phyloP scores from a whole-genome alignment of 768 basidiomycete species.

The Auricularia heimuer region DNA sequence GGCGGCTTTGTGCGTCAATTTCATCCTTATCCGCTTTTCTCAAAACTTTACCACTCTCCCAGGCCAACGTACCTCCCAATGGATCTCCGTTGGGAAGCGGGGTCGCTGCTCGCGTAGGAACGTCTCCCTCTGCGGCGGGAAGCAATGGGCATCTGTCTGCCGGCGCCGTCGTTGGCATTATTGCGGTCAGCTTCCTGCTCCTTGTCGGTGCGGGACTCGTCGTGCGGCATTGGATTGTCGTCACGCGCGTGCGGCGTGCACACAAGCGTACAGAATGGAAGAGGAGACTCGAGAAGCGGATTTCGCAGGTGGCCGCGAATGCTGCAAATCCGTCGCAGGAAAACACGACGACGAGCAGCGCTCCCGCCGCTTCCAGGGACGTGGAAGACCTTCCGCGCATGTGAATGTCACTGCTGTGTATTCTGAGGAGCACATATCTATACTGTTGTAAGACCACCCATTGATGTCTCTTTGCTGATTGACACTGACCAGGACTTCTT shows the following conservation, averaged over 20 bases:
- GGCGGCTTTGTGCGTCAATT: not conserved
- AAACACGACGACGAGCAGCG: not conserved
- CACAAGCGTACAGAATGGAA: slow-evolving; percentile 1
- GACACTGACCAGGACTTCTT: no score
- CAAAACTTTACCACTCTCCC: not conserved
- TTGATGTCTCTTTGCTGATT: no score
- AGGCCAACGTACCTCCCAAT: not conserved
- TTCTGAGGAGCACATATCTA: not conserved
- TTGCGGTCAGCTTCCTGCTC: not conserved
- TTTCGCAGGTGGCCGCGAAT: not conserved
- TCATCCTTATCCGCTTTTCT: not conserved
- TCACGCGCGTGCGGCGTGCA: not conserved
- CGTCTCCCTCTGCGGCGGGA: not conserved
- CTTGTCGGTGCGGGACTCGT: not conserved
- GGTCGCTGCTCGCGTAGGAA: not conserved
- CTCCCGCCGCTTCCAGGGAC: not conserved
- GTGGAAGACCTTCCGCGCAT: not conserved
- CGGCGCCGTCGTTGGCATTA: not conserved
- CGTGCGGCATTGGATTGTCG: not conserved
- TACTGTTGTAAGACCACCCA: not conserved
- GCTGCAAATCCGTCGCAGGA: not conserved
- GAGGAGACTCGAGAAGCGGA: not conserved
- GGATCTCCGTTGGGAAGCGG: not conserved
- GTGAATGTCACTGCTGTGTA: not conserved
- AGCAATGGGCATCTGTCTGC: not conserved